phyloP scores from a whole-genome alignment of 768 basidiomycete species.

The Podaxis sp. region DNA sequence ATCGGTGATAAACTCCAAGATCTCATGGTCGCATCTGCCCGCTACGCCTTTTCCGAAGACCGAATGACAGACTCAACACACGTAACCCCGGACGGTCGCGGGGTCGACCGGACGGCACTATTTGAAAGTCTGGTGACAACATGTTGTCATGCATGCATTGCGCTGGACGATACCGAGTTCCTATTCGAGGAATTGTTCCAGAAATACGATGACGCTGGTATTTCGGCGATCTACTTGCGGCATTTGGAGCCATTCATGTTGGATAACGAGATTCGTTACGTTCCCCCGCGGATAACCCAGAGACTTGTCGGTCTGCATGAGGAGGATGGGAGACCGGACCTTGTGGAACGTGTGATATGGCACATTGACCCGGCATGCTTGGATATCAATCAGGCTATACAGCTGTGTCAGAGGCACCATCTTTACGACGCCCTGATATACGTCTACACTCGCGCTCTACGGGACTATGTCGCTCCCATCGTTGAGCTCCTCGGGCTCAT shows the following conservation, averaged over 20 bases:
- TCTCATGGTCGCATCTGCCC: constrained; percentile 83
- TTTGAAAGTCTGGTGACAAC: constrained; percentile 86
- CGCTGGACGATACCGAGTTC: constrained; percentile 79
- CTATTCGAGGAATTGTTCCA: constrained; percentile 94
- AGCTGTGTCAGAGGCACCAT: constrained; percentile 75
- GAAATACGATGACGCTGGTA: constrained; percentile 80
- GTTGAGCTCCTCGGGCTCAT: constrained; percentile 82
- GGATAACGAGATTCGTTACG: constrained; percentile 61
- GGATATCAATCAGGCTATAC: constrained; percentile 92
- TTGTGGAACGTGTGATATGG: constrained; percentile 91
- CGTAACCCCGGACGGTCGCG: constrained; percentile 74
- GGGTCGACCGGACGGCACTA: constrained; percentile 87
- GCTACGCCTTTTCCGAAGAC: constrained; percentile 93
- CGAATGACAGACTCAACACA: constrained; percentile 91
- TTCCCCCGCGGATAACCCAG: constrained; percentile 90
- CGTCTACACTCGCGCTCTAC: constrained; percentile 85
- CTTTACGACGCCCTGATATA: constrained; percentile 95
- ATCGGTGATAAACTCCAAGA: constrained; percentile 77
- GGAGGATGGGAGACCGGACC: constrained; percentile 63
- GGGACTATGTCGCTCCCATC: constrained; percentile 86
- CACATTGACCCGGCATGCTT: constrained; percentile 89
- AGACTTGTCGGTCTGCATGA: constrained; percentile 78
- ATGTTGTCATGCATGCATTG: constrained; percentile 76
- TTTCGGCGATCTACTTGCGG: constrained; percentile 77
- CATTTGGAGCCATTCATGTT: constrained; percentile 84